These are phyloP conservation scores for Conticribra guillardii DNA, from an alignment of 108 stramenopile genomes.

Conservation along the genomic window DNA sequence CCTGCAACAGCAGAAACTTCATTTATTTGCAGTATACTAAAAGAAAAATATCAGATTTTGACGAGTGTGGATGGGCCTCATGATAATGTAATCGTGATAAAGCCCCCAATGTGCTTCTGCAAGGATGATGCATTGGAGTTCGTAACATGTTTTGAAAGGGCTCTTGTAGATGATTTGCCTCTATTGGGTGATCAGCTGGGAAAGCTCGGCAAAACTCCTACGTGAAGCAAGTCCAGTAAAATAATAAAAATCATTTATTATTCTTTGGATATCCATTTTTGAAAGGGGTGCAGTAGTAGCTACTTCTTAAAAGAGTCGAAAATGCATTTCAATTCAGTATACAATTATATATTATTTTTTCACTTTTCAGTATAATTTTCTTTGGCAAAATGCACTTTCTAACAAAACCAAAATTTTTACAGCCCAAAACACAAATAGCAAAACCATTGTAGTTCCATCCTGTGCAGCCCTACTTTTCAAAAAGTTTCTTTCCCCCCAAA, in stretches of 20 bases:
- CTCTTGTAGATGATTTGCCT: constrained; percentile 43
- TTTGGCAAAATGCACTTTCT: no score
- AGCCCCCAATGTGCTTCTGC: constrained; percentile 94
- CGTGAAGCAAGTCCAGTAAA: constrained; percentile 14
- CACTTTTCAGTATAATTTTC: no score
- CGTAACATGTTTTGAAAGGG: constrained; percentile 65
- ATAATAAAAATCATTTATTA: neutral
- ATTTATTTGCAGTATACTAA: constrained; percentile 76
- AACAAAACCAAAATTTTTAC: no score
- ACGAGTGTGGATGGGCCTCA: constrained; percentile 89
- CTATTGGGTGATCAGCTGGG: constrained; percentile 10
- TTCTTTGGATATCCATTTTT: no score
- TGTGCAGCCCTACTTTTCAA: no score
- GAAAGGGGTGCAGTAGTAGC: no score
- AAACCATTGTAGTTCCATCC: no score
- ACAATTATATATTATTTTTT: no score
- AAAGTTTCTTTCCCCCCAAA: no score
- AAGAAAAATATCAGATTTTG: constrained; percentile 73
- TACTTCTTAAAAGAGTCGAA: neutral
- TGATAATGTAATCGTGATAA: constrained; percentile 93
- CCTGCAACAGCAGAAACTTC: constrained; percentile 79
- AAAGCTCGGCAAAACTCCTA: constrained; percentile 40
- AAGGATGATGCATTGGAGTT: constrained; percentile 75
- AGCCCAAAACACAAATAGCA: no score
- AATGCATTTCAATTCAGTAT: no score